These are phyloP conservation scores for Chlorella sp. DNA, from an alignment of 139 green algal species.

Conservation along the genomic window DNA sequence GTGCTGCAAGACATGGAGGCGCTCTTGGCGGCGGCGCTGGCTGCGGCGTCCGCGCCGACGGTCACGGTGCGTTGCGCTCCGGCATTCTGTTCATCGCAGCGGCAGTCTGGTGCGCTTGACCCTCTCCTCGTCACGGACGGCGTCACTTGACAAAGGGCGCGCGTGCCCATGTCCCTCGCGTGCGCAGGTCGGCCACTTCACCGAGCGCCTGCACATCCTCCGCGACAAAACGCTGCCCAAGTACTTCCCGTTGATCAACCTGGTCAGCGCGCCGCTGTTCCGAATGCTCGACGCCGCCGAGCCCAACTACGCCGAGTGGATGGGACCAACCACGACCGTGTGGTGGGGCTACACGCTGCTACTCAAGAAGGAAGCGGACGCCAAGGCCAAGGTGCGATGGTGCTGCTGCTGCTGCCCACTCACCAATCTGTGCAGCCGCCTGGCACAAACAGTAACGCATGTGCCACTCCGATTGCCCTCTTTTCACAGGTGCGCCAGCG, in stretches of 20 bases:
- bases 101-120: not conserved
- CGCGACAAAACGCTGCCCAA: not conserved
- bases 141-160: not conserved
- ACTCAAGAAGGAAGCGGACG: no score
- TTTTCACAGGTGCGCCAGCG: not conserved
- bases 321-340: not conserved
- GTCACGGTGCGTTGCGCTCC: no score
- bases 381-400: no score
- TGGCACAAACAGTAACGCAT: not conserved
- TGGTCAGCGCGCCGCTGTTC: not conserved
- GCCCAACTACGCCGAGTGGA: not conserved
- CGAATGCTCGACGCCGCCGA: not conserved
- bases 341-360: not conserved
- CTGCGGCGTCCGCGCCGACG: not conserved
- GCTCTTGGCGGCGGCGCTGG: not conserved
- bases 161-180: not conserved
- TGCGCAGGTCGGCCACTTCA: no score
- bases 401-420: not conserved
- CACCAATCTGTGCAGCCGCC: not conserved
- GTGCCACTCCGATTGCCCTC: not conserved
- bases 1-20: not conserved
- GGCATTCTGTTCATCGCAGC: not conserved
- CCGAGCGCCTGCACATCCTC: not conserved
- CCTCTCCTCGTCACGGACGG: not conserved
- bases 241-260: no score